phyloP scores from a whole-genome alignment of 2,329 filamentous ascomycete species.

The Aspergillus brunneoviolaceus region DNA sequence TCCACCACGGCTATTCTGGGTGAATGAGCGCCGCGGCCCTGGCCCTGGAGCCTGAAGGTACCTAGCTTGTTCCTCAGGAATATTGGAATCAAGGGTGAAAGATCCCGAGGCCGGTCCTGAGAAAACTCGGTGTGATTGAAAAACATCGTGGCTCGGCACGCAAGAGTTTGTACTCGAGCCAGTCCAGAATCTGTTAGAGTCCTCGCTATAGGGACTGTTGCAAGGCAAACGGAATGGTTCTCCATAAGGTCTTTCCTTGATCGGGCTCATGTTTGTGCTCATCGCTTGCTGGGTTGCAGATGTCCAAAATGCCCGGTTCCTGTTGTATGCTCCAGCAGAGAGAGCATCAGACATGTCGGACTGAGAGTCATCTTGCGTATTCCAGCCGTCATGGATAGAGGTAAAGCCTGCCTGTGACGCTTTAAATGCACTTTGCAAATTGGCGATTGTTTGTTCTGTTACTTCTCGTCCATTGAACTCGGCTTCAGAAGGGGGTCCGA shows the following conservation, averaged over 20 bases:
- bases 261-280: conserved; percentile 25
- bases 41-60: conserved; percentile 27
- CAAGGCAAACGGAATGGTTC: conserved; percentile 24
- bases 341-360: conserved; percentile 47
- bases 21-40: conserved; percentile 30
- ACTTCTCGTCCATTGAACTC: conserved; percentile 52
- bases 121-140: conserved; percentile 35
- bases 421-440: conserved; percentile 54
- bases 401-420: conserved; percentile 47
- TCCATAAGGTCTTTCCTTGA: conserved; percentile 30
- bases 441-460: conserved; percentile 52
- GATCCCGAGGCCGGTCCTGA: conserved; percentile 33
- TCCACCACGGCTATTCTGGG: conserved; percentile 33
- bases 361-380: conserved; percentile 42
- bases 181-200: conserved; percentile 34
- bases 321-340: conserved; percentile 43
- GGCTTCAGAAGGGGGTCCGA: conserved; percentile 54
- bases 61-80: conserved; percentile 32
- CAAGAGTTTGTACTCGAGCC: conserved; percentile 21
- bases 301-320: conserved; percentile 36
- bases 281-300: conserved; percentile 27
- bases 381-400: conserved; percentile 46
- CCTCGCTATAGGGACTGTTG: conserved; percentile 25
- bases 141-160: conserved; percentile 20
- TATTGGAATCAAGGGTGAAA: conserved; percentile 30